Base-by-base conservation (phyloP, 257 asterid species). In the Gentiana dahurica region DNA sequence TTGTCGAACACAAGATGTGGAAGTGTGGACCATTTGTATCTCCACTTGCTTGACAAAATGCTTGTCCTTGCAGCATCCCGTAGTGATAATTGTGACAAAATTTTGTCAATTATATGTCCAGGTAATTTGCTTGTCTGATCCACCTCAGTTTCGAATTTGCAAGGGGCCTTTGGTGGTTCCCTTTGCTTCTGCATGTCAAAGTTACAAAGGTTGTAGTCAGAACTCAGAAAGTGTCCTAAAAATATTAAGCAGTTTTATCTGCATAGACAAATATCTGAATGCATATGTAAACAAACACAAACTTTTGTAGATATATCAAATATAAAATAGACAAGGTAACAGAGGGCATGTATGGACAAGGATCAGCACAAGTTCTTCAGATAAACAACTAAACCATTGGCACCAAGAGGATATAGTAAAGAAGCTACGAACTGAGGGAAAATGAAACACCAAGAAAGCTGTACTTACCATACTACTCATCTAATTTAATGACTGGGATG, bases 11-110 rank as follows among this genome's bases (percentile, higher is more conserved):
- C 85, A 15, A 91, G 95, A 65, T 65, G 70, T 36, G 96, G 85
- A 45, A 91, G 89, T 51, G 94, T 68, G 62, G 65, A 76, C 98
- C 98, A 91, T 85, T 80, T 91, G 83, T 79, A 85, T 72, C 98
- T 82, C 98, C 96, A 91, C 72, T 76, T 91, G 76, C 73, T 85
- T 13, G 96, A 85, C 60, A 91, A 62, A 61, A 85, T 62, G 73
- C 98, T 82, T 35, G 89, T 81, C 71, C 94, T 81, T 65, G 83
- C 94, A 6, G 95, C 93, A 79, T 91, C 96, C 62, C 93, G 72
- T 49, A 91, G 74, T 15, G 95, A 69, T 69, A 91, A 68, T 73
- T 81, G 81, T 49, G 95, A 91, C 79, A 87, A 71, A 46, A 91
- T 78, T 64, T 81, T 85, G 79, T 91, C 98, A 6, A 81, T 63